These are phyloP conservation scores for Globisporangium okanoganense DNA, from an alignment of 352 stramenopile species.

Conservation along the genomic window DNA sequence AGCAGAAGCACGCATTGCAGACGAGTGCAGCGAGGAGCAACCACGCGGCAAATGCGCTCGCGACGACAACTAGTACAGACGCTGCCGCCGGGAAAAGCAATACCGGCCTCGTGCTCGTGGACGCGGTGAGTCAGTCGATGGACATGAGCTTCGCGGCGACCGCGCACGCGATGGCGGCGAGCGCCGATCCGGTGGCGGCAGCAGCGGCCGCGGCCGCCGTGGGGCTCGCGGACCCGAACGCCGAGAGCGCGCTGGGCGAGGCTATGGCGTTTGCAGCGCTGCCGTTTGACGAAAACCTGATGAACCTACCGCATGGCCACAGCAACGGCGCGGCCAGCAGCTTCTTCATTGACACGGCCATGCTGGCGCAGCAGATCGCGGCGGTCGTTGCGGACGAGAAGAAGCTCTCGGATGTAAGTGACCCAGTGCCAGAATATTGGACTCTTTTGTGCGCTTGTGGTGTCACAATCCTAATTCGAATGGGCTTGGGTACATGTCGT, in stretches of 20 bases:
- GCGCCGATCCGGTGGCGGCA: constrained; percentile 10
- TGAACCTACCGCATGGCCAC: constrained; percentile 17
- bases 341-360: constrained; percentile 65
- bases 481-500: too few relatives aligned
- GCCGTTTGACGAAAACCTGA: constrained; percentile 57
- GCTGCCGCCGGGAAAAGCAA: background rate
- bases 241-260: constrained; percentile 3
- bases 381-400: constrained; percentile 68
- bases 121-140: constrained; percentile 7
- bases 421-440: background rate
- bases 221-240: constrained; percentile 16
- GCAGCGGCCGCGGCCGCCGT: constrained; percentile 14
- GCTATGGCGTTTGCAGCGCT: constrained; percentile 25
- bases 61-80: background rate
- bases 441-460: background rate
- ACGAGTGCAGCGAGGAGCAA: background rate
- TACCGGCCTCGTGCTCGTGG: background rate
- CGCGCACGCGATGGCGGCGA: constrained; percentile 13
- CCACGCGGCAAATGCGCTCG: constrained; percentile 8
- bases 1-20: constrained; percentile 21
- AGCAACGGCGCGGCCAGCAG: constrained; percentile 22
- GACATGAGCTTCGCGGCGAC: constrained; percentile 11
- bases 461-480: constrained; percentile 4
- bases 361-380: constrained; percentile 56
- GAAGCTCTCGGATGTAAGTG: constrained; percentile 68